A percentile compares a stretch with the other conserved stretches of the same genome.
Conservation (phyloP, 2,329 filamentous ascomycete species). For the Apiospora pterosperma region DNA sequence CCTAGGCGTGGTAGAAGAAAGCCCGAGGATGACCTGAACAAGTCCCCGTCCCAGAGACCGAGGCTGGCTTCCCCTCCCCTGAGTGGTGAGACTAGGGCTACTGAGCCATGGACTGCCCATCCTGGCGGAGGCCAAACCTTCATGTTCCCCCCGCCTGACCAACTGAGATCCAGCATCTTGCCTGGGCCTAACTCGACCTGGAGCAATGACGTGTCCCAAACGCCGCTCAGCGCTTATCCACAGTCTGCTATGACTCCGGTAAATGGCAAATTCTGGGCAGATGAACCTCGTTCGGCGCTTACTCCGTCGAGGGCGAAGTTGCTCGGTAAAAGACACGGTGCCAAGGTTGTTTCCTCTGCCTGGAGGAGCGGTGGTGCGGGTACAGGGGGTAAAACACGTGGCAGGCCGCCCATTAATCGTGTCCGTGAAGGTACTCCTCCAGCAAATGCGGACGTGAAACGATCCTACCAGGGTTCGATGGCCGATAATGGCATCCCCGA, state of each 20-base stretch:
- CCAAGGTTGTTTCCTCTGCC: constrained; percentile 82
- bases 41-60: constrained; percentile 55
- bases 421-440: constrained; percentile 63
- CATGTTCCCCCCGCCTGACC: constrained; percentile 32
- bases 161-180: constrained; percentile 33
- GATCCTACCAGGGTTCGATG: constrained; percentile 12
- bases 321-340: constrained; percentile 65
- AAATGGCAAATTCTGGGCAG: constrained; percentile 54
- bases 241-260: constrained; percentile 73
- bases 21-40: constrained; percentile 54
- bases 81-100: constrained; percentile 42
- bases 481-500: constrained; percentile 14
- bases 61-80: constrained; percentile 49
- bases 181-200: constrained; percentile 35
- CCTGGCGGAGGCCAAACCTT: constrained; percentile 37
- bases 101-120: constrained; percentile 48
- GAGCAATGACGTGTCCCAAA: constrained; percentile 52
- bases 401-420: constrained; percentile 72
- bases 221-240: constrained; percentile 67
- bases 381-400: constrained; percentile 68
- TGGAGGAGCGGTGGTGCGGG: constrained; percentile 69
- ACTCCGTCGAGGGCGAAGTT: constrained; percentile 59
- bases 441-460: constrained; percentile 61
- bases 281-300: constrained; percentile 72
- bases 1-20: constrained; percentile 61